Evolutionary conservation across 2,329 filamentous ascomycete genomes (phyloP).

Genomic region (Fusarium setosum): DNA sequence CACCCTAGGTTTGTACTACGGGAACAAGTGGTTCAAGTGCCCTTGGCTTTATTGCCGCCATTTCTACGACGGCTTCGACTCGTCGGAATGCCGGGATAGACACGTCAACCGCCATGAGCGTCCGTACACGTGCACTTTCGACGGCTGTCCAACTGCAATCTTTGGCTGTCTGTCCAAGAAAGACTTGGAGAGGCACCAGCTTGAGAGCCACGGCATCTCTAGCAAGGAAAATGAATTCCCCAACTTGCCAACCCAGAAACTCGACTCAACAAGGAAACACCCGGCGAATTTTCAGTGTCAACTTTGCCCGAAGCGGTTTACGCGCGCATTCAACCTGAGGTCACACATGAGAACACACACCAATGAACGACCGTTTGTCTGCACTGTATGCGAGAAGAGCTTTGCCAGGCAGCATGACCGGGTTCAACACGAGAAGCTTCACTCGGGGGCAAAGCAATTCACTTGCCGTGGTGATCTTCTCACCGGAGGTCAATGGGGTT

Average conservation of each 20-base stretch:
- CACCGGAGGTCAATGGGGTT: too few species aligned
- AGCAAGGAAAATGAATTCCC: background rate
- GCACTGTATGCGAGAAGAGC: slow-evolving; percentile 38
- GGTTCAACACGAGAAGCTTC: background rate
- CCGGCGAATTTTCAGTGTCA: background rate
- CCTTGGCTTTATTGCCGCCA: background rate
- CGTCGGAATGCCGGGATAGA: background rate
- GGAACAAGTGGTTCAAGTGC: slow-evolving; percentile 10
- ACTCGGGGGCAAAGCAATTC: background rate
- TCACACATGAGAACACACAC: background rate
- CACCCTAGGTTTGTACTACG: background rate
- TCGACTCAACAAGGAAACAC: background rate
- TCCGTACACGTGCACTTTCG: background rate
- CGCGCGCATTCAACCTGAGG: background rate
- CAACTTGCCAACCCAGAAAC: background rate
- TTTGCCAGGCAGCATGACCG: background rate
- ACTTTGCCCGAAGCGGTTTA: background rate
- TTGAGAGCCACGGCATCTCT: background rate
- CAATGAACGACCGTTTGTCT: background rate
- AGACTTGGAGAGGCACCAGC: background rate
- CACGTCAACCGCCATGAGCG: background rate
- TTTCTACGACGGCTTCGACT: background rate
- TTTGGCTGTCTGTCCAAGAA: background rate
- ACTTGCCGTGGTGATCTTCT: background rate
- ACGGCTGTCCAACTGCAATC: background rate